Percentiles rank a stretch among this genome's conserved stretches.
phyloP scores from a whole-genome alignment of 2,329 filamentous ascomycete genomes.

The Fusarium albidum region DNA sequence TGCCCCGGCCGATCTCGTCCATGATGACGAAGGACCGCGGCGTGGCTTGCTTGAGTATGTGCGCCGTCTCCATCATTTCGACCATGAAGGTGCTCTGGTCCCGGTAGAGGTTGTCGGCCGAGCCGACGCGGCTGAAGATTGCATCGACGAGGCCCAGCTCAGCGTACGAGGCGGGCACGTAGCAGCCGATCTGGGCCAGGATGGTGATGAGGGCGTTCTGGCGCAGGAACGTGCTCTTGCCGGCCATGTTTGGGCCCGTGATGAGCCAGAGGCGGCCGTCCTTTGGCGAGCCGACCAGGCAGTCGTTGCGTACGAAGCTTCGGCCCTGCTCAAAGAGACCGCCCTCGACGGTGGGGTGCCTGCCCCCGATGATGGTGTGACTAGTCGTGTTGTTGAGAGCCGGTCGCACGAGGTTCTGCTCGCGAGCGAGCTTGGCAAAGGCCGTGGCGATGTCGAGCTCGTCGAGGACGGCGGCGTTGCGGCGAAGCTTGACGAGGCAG shows the following conservation, averaged over 20 bases:
- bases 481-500: constrained; percentile 85
- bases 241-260: constrained; percentile 96
- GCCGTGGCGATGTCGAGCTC: constrained; percentile 91
- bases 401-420: constrained; percentile 78
- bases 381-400: constrained; percentile 69
- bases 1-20: constrained; percentile 96
- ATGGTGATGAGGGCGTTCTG: constrained; percentile 96
- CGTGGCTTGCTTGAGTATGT: constrained; percentile 87
- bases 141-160: constrained; percentile 93
- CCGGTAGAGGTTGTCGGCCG: constrained; percentile 91
- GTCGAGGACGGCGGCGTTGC: constrained; percentile 90
- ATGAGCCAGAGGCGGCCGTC: constrained; percentile 72
- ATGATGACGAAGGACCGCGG: constrained; percentile 91
- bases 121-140: constrained; percentile 92
- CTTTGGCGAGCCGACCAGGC: constrained; percentile 74
- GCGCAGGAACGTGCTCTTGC: constrained; percentile 94
- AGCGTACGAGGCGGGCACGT: constrained; percentile 88
- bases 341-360: constrained; percentile 91
- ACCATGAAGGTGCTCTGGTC: constrained; percentile 99
- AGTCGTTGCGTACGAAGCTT: constrained; percentile 86
- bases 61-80: constrained; percentile 96
- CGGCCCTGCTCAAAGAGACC: constrained; percentile 82
- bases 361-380: constrained; percentile 83
- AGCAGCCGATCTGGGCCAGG: constrained; percentile 90
- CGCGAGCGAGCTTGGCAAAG: constrained; percentile 80